phyloP scores from a whole-genome alignment of 495 filamentous ascomycete genomes.

The Aspergillus egyptiacus region DNA sequence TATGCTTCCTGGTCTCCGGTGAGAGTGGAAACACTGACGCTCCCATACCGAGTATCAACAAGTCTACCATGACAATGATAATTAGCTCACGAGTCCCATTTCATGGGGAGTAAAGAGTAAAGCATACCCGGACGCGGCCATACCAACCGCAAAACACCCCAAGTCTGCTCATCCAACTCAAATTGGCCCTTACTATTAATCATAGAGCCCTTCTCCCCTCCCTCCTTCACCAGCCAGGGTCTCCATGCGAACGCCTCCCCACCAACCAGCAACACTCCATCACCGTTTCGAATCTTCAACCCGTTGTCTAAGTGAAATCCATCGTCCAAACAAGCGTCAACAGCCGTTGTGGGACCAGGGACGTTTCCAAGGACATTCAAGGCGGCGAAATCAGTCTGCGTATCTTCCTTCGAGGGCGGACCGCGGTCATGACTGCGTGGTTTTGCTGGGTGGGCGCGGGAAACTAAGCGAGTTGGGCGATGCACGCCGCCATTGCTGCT shows the following conservation, averaged over 20 bases:
- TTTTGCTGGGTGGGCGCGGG: constrained; percentile 36
- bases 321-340: constrained; percentile 53
- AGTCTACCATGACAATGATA: constrained; percentile 47
- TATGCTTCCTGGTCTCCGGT: constrained; percentile 61
- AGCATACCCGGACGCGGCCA: constrained; percentile 87
- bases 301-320: constrained; percentile 50
- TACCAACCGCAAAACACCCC: constrained; percentile 69
- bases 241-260: constrained; percentile 86
- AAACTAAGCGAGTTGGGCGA: constrained; percentile 34
- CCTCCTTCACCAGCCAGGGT: constrained; percentile 56
- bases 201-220: constrained; percentile 43
- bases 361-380: constrained; percentile 76
- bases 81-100: constrained; percentile 17
- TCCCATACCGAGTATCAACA: constrained; percentile 86
- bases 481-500: constrained; percentile 23
- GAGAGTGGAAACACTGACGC: constrained; percentile 64
- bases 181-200: constrained; percentile 74
- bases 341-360: constrained; percentile 67
- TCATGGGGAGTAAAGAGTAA: constrained; percentile 4
- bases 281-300: constrained; percentile 55
- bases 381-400: constrained; percentile 65
- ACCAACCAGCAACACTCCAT: constrained; percentile 66
- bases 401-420: constrained; percentile 52
- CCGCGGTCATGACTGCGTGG: constrained; percentile 50
- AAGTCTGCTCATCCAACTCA: constrained; percentile 63